Percentiles rank a stretch among this genome's conserved stretches.
phyloP scores from a whole-genome alignment of 2,329 filamentous ascomycete genomes.

The Neocucurbitaria cava region DNA sequence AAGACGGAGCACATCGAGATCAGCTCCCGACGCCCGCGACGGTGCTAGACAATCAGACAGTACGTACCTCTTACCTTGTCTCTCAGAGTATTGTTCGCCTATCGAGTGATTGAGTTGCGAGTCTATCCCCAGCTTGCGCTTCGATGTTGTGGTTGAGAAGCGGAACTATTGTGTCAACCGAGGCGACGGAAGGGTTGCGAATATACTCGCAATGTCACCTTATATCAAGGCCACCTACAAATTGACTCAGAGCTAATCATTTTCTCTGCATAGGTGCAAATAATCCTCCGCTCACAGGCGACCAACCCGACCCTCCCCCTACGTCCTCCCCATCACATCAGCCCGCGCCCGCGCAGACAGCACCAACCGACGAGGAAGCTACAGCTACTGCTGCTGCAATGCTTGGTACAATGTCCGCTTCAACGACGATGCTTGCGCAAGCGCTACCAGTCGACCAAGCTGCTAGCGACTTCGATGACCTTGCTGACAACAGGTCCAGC shows the following conservation, averaged over 20 bases:
- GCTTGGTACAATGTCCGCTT: constrained; percentile 32
- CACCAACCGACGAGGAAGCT: constrained; percentile 17
- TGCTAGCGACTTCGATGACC: constrained; percentile 48
- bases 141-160: constrained; percentile 9
- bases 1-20: constrained; percentile 46
- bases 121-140: neutral
- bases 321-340: constrained; percentile 54
- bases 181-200: constrained; percentile 21
- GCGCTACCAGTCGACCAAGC: constrained; percentile 16
- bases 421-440: constrained; percentile 25
- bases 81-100: neutral
- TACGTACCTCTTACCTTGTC: constrained; percentile 22
- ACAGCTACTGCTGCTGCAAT: constrained; percentile 26
- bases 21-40: constrained; percentile 33
- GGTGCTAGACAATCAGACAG: constrained; percentile 26
- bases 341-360: constrained; percentile 23
- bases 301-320: constrained; percentile 38
- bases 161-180: constrained; percentile 30
- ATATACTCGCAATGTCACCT: constrained; percentile 5
- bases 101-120: neutral
- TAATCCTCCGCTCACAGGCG: constrained; percentile 19
- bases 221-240: neutral
- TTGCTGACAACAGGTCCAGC: constrained; percentile 74
- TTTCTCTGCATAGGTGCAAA: constrained; percentile 16
- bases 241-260: constrained; percentile 1